A percentile compares a stretch with the other conserved stretches of the same genome.
Evolutionary conservation across 2,329 filamentous ascomycete genomes (phyloP).

Genomic region (Hyphodiscus sp.): DNA sequence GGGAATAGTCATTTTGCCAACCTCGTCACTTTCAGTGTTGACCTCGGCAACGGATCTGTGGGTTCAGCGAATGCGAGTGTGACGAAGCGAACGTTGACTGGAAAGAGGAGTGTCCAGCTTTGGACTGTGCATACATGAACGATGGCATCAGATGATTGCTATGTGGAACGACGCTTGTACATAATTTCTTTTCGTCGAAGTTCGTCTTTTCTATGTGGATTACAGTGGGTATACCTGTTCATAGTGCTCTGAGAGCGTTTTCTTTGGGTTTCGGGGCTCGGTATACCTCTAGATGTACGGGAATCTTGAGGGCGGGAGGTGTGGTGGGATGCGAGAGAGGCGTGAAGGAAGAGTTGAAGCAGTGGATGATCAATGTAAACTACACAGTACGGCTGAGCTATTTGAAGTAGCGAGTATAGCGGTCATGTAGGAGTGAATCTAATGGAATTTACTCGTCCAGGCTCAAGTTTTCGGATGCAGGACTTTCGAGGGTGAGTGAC

Average conservation of each 20-base stretch:
- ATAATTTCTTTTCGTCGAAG: background rate
- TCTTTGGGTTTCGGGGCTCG: background rate
- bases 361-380: too few relatives aligned
- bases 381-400: too few relatives aligned
- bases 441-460: too few relatives aligned
- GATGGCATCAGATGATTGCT: background rate
- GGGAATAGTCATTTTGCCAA: conserved; percentile 22
- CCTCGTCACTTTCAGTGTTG: conserved; percentile 9
- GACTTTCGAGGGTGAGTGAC: too few relatives aligned
- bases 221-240: background rate
- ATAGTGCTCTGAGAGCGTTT: background rate
- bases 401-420: too few relatives aligned
- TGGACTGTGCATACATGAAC: background rate
- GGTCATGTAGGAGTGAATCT: too few relatives aligned
- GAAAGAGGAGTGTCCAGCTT: background rate
- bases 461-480: too few relatives aligned
- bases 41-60: background rate
- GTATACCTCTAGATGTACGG: background rate
- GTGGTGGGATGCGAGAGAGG: background rate
- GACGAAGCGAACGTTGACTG: background rate
- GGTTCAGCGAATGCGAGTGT: background rate
- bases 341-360: background rate
- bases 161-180: background rate
- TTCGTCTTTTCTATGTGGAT: background rate
- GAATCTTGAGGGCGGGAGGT: background rate